A percentile compares a stretch with the other conserved stretches of the same genome.
Evolutionary conservation across 1,139 yeast species (phyloP).

Genomic region (Geotrichum europaeum): DNA sequence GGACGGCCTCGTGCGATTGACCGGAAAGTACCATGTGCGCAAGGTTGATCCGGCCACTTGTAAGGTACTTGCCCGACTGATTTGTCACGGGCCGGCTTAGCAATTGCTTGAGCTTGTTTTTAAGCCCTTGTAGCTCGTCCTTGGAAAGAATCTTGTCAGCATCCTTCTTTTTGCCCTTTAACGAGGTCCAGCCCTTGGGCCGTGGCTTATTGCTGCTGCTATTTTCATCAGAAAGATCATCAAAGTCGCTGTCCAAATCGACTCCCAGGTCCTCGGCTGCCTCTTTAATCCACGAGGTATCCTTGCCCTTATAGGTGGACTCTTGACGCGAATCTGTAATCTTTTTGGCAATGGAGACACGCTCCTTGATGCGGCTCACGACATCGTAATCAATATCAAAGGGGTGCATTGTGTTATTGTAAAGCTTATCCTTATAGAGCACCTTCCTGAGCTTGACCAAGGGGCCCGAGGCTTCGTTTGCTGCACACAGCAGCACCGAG

Average conservation of each 20-base stretch:
- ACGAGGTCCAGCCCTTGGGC: conserved; percentile 17
- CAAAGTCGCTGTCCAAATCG: conserved; percentile 56
- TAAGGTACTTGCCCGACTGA: conserved; percentile 52
- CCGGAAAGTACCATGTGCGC: conserved; percentile 81
- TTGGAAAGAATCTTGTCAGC: conserved; percentile 31
- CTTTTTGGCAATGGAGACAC: conserved; percentile 63
- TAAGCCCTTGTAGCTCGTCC: conserved; percentile 44
- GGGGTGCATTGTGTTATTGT: conserved; percentile 42
- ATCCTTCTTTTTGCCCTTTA: conserved; percentile 38
- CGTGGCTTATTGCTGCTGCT: conserved; percentile 51
- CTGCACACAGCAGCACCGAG: conserved; percentile 84
- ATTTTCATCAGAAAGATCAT: conserved; percentile 41
- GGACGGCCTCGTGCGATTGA: conserved; percentile 57
- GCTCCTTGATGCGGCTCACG: conserved; percentile 59
- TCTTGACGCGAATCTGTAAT: conserved; percentile 68
- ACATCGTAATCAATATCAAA: conserved; percentile 76
- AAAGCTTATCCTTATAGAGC: conserved; percentile 36
- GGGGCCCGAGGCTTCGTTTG: conserved; percentile 86
- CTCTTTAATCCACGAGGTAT: conserved; percentile 72
- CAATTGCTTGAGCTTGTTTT: conserved; percentile 52
- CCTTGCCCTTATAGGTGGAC: conserved; percentile 57
- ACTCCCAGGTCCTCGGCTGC: conserved; percentile 94
- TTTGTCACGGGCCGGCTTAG: conserved; percentile 47
- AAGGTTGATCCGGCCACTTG: conserved; percentile 76
- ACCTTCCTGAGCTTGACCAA: conserved; percentile 66